Evolutionary conservation across 352 stramenopile genomes (phyloP).

Genomic region (Globisporangium ultimum): DNA sequence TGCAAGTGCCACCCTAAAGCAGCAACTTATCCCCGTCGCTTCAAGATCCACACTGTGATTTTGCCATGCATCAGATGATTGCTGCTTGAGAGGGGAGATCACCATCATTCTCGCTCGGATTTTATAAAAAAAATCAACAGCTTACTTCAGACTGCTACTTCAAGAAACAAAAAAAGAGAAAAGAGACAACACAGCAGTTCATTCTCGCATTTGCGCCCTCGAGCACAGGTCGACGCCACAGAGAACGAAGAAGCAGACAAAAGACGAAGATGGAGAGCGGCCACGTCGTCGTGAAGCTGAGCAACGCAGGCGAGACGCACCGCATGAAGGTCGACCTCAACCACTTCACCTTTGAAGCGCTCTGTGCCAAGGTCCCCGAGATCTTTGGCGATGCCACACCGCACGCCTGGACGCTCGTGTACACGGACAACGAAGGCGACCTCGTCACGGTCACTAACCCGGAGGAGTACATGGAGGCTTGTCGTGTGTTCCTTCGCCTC

Average conservation of each 20-base stretch:
- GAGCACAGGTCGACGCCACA: neutral
- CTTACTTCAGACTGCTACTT: neutral
- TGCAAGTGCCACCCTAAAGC: neutral
- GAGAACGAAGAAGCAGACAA: neutral
- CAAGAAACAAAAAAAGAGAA: too few relatives aligned
- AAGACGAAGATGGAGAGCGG: constrained; percentile 4
- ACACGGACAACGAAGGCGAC: constrained; percentile 70
- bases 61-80: neutral
- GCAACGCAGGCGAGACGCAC: constrained; percentile 43
- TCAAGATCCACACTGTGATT: neutral
- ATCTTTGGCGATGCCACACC: constrained; percentile 29
- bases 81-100: neutral
- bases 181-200: neutral
- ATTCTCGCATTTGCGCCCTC: constrained; percentile 3
- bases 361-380: constrained; percentile 36
- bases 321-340: constrained; percentile 28
- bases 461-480: constrained; percentile 54
- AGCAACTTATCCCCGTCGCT: neutral
- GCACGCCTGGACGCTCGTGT: constrained; percentile 47
- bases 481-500: constrained; percentile 40
- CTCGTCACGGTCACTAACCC: constrained; percentile 52
- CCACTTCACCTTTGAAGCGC: constrained; percentile 38
- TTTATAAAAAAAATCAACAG: neutral
- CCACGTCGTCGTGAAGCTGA: constrained; percentile 55
- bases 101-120: neutral